Percentiles rank a stretch among this genome's conserved stretches.
Evolutionary conservation across 192 early-diverging fungal genomes (phyloP).

Genomic region (Umbelopsis ramanniana): DNA sequence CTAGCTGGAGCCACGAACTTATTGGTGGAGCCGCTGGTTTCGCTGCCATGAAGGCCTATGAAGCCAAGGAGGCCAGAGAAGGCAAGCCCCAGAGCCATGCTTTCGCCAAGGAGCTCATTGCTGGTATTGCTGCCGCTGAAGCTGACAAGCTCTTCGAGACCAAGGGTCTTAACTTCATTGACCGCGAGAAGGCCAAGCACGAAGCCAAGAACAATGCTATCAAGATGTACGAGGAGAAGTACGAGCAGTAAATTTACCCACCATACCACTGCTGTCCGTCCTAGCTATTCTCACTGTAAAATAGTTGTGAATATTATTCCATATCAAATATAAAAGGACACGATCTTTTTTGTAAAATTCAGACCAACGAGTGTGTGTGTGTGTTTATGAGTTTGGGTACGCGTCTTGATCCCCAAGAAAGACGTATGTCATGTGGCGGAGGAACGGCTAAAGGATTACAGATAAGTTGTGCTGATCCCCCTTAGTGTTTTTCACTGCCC

Average conservation of each 20-base stretch:
- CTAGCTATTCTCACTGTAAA: slow-evolving; percentile 6
- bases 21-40: slow-evolving; percentile 44
- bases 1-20: slow-evolving; percentile 35
- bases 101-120: slow-evolving; percentile 45
- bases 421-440: too few relatives aligned
- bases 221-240: slow-evolving; percentile 6
- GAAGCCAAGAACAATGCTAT: neutral
- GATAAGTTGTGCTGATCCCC: too few relatives aligned
- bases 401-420: neutral
- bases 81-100: slow-evolving; percentile 41
- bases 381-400: too few relatives aligned
- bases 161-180: slow-evolving; percentile 55
- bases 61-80: slow-evolving; percentile 25
- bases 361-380: neutral
- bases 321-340: neutral
- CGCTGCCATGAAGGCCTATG: slow-evolving; percentile 40
- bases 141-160: slow-evolving; percentile 50
- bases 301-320: slow-evolving; percentile 4
- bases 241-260: neutral
- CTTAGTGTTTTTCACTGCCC: too few relatives aligned
- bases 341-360: neutral
- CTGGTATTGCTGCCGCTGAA: slow-evolving; percentile 42
- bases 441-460: too few relatives aligned
- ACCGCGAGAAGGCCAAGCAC: slow-evolving; percentile 47
- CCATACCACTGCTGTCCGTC: neutral